Evolutionary conservation across 2,329 filamentous ascomycete genomes (phyloP).

Genomic region (Acarospora socialis): DNA sequence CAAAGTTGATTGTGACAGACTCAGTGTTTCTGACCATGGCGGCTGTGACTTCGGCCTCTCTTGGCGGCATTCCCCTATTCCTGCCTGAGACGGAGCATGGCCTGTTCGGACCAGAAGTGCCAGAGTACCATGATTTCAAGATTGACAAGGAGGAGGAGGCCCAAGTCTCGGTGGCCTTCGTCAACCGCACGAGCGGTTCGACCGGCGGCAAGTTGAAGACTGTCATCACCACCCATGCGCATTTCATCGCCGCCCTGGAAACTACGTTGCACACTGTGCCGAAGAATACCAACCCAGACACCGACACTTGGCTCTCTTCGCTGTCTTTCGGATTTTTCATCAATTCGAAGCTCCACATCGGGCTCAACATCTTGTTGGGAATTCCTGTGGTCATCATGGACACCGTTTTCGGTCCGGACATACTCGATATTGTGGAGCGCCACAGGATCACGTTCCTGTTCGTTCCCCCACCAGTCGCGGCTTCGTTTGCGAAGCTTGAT

Average conservation of each 20-base stretch:
- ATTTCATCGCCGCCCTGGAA: slow-evolving; percentile 15
- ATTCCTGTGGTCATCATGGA: slow-evolving; percentile 18
- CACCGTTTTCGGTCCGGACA: slow-evolving; percentile 12
- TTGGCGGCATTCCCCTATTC: slow-evolving; percentile 7
- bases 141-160: slow-evolving; percentile 6
- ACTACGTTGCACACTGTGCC: slow-evolving; percentile 15
- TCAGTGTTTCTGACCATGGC: slow-evolving; percentile 9
- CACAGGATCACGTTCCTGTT: slow-evolving; percentile 17
- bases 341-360: slow-evolving; percentile 18
- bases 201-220: slow-evolving; percentile 15
- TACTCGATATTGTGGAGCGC: slow-evolving; percentile 13
- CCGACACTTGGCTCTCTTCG: slow-evolving; percentile 16
- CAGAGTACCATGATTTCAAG: slow-evolving; percentile 1
- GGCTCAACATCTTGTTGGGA: slow-evolving; percentile 17
- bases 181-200: slow-evolving; percentile 16
- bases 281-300: slow-evolving; percentile 14
- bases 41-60: slow-evolving; percentile 11
- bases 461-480: slow-evolving; percentile 16
- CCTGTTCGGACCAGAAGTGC: too few relatives aligned
- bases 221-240: slow-evolving; percentile 15
- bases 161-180: slow-evolving; percentile 12
- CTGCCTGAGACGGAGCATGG: slow-evolving; percentile 5
- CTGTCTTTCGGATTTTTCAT: slow-evolving; percentile 18
- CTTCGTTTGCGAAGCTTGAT: slow-evolving; percentile 14
- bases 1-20: slow-evolving; percentile 16